Conservation (phyloP, 2,329 filamentous ascomycete species). For the Colletotrichum sp. region DNA sequence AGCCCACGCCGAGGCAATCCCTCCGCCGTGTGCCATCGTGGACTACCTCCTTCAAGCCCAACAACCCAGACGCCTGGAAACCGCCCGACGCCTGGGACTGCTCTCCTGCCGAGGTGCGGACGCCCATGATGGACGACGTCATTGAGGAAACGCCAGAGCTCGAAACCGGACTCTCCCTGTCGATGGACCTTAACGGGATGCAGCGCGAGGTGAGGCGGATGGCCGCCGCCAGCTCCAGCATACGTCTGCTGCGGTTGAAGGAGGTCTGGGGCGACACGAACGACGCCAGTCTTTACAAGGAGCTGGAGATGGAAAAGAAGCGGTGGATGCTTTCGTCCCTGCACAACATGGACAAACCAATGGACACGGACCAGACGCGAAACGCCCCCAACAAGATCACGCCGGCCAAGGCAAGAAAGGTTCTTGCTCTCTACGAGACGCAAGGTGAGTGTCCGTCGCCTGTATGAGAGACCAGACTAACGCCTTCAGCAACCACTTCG, state of each 20-base stretch:
- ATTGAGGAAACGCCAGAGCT: constrained; percentile 21
- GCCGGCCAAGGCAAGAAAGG: constrained; percentile 31
- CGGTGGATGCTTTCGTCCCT: constrained; percentile 67
- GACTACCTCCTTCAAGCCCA: constrained; percentile 32
- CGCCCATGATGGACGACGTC: constrained; percentile 24
- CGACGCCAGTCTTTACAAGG: constrained; percentile 53
- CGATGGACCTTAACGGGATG: constrained; percentile 37
- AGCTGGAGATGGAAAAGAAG: constrained; percentile 61
- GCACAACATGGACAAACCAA: constrained; percentile 46
- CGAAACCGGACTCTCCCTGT: constrained; percentile 26
- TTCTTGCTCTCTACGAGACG: constrained; percentile 58
- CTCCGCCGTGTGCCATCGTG: constrained; percentile 13
- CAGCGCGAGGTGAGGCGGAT: constrained; percentile 61
- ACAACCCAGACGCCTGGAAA: constrained; percentile 49
- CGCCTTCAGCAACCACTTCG: constrained; percentile 48
- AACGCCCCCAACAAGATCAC: constrained; percentile 16
- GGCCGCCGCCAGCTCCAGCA: constrained; percentile 55
- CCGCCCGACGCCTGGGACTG: constrained; percentile 49
- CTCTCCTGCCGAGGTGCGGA: constrained; percentile 27
- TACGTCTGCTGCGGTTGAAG: constrained; percentile 60
- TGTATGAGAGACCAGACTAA: neutral
- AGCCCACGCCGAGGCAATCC: neutral
- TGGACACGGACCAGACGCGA: constrained; percentile 19
- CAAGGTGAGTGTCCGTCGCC: constrained; percentile 42
- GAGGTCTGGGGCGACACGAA: constrained; percentile 51